phyloP scores from a whole-genome alignment of 2,329 filamentous ascomycete genomes.

The Alternaria postmessia region DNA sequence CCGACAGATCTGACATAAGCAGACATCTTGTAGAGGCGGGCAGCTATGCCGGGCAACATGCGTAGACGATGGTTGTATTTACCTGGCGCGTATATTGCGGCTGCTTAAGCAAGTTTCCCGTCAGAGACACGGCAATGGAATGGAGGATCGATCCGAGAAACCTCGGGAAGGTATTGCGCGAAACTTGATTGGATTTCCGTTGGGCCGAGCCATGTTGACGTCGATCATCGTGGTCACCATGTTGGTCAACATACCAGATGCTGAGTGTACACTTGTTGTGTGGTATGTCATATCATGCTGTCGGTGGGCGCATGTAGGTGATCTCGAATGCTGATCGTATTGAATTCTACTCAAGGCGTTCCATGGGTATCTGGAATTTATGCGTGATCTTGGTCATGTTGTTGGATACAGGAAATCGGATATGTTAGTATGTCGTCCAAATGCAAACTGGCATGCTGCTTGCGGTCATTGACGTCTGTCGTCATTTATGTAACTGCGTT shows the following conservation, averaged over 20 bases:
- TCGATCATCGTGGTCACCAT: background rate
- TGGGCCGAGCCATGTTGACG: background rate
- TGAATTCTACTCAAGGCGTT: slow-evolving; percentile 42
- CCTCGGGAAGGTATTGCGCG: background rate
- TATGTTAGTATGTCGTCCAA: background rate
- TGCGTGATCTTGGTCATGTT: slow-evolving; percentile 45
- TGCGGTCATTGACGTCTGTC: slow-evolving; percentile 35
- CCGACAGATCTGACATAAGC: slow-evolving; percentile 3
- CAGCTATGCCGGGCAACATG: background rate
- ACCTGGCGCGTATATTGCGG: background rate
- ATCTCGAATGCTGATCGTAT: background rate
- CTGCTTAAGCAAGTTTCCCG: background rate
- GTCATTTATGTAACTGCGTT: slow-evolving; percentile 14
- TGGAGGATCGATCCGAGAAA: background rate
- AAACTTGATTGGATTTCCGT: background rate
- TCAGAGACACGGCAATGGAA: background rate
- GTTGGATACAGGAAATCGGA: slow-evolving; percentile 22
- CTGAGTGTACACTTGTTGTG: background rate
- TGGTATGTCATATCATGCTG: background rate
- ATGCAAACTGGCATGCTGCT: slow-evolving; percentile 4
- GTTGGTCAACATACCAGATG: background rate
- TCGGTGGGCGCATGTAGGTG: background rate
- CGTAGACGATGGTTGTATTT: background rate
- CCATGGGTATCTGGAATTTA: slow-evolving; percentile 45
- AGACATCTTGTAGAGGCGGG: too few species aligned